Evolutionary conservation across 129 eudicot genomes (phyloP), one percentile per base, ranked within the genome.

Genomic region (Arctium lappa): DNA sequence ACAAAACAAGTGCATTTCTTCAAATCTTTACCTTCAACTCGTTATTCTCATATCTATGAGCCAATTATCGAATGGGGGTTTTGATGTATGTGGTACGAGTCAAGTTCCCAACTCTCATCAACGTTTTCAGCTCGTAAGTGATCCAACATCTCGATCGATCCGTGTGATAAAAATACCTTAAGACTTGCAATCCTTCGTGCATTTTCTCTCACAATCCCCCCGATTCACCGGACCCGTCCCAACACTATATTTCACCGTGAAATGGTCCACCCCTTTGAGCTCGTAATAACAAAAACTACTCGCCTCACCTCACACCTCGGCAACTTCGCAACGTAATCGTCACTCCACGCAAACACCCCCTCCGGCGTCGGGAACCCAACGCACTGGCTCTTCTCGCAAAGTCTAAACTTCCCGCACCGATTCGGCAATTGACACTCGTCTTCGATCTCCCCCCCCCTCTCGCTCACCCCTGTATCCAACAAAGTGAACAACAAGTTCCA

Each of bases 61-160:
- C 48, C 48, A 8, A 65, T 66, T 8, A 66, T 30, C 72, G 12
- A 7, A 30, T 42, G 5, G 78, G 79, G 0, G 78, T 81, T 66
- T 90, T 88, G 2, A 90, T 88, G 76, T 74, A 88, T 0, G 74
- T 90, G 82, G 84, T 85, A 77, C 82, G 77, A 11, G 80, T 88
- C 6, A 74, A 80, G 33, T 85, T 87, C 39, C 60, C 80, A 3
- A 82, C 87, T 16, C 69, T 63, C 2, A 78, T 83, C 10, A 86
- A 82, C 4, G 91, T 90, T 74, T 78, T 86, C 36, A 90, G 82
- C 15, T 90, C 91, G 62, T 88, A 79, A 10, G 89, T 86, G 11
- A 90, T 79, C 94, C 94, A 90, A 79, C 94, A 90, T 69, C 82
- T 86, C 1, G 90, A 90, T 5, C 33, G 66, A 13, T 81, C 88